Conservation (phyloP, 345 rosid species). For the Camelina hispida region DNA sequence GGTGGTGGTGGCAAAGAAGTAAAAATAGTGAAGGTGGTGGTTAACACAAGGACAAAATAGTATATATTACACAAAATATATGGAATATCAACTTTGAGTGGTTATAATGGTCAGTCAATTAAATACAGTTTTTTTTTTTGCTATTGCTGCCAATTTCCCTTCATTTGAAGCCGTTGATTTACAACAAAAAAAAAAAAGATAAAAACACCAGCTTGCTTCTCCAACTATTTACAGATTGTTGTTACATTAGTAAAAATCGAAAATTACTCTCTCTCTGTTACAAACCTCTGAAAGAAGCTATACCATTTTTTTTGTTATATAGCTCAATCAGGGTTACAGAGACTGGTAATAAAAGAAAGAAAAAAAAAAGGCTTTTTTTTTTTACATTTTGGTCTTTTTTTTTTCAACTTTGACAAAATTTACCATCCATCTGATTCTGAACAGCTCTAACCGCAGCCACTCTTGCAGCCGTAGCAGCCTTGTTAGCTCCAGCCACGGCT, state of each 20-base stretch:
- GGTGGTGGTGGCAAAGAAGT: no score
- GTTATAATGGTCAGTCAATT: no score
- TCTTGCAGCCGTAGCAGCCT: conserved; percentile 95
- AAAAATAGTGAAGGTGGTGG: no score
- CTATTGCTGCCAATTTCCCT: no score
- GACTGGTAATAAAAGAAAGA: background rate
- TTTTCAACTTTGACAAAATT: conserved; percentile 70
- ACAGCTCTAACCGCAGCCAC: conserved; percentile 96
- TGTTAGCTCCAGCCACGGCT: conserved; percentile 71
- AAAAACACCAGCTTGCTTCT: conserved; percentile 17
- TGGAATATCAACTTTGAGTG: no score
- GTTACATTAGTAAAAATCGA: conserved; percentile 13
- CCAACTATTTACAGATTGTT: conserved; percentile 34
- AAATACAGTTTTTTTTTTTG: no score
- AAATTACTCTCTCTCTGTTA: conserved; percentile 25
- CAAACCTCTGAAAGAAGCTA: conserved; percentile 42
- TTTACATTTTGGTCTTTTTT: conserved; percentile 26
- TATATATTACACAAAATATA: no score
- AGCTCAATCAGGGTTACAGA: conserved; percentile 42
- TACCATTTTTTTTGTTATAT: background rate
- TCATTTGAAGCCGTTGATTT: conserved; percentile 36
- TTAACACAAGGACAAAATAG: no score
- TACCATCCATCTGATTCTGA: conserved; percentile 88
- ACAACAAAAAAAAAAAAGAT: background rate
- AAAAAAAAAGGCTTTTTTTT: background rate